Evolutionary conservation across 2,329 filamentous ascomycete genomes (phyloP).

Genomic region (Graphiopsis chlorocephala): DNA sequence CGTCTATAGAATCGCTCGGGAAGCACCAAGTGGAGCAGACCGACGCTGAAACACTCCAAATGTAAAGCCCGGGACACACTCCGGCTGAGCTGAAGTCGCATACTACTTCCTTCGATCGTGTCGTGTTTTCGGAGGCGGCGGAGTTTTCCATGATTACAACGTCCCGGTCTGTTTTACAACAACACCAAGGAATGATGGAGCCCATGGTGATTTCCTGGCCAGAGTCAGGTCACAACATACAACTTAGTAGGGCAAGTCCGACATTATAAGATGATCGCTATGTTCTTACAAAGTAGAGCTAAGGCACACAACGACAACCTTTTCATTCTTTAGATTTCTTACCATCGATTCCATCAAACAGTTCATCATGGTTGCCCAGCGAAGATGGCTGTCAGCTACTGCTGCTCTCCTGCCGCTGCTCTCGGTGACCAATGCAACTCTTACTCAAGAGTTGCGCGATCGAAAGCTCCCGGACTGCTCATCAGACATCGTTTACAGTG

Average conservation of each 20-base stretch:
- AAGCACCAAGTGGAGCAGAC: neutral
- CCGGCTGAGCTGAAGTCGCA: neutral
- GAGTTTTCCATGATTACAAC: neutral
- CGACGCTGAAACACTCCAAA: neutral
- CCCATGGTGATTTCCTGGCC: neutral
- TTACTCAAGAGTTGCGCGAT: slow-evolving; percentile 1
- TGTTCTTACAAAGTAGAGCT: neutral
- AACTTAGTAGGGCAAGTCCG: neutral
- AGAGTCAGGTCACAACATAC: neutral
- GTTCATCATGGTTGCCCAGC: neutral
- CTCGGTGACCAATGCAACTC: neutral
- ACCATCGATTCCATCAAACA: neutral
- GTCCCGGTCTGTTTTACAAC: neutral
- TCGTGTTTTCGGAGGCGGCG: neutral
- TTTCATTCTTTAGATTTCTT: neutral
- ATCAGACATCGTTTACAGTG: neutral
- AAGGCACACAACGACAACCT: neutral
- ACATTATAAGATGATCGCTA: neutral
- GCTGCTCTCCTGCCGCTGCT: neutral
- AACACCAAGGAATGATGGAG: neutral
- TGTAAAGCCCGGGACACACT: neutral
- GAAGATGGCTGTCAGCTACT: neutral
- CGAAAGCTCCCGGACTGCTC: slow-evolving; percentile 4
- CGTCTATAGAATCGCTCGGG: neutral
- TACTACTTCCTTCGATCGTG: neutral